A percentile compares a stretch with the other conserved stretches of the same genome.
phyloP scores from a whole-genome alignment of 345 rosid genomes.

The Bretschneidera sinensis region DNA sequence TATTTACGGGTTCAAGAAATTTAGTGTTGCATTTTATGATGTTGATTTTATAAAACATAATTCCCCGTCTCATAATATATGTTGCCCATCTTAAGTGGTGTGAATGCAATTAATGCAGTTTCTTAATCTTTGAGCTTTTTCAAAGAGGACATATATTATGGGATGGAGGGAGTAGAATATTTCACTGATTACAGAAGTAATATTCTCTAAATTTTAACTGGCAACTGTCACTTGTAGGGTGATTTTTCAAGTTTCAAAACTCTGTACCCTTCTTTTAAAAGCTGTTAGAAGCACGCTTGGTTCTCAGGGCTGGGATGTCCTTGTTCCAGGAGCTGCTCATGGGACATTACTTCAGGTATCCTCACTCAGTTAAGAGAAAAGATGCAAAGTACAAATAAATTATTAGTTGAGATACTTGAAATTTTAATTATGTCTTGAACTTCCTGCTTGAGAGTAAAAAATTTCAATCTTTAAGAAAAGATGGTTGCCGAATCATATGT shows the following conservation, averaged over 20 bases:
- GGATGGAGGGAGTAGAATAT: no score
- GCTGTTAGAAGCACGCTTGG: conserved; percentile 72
- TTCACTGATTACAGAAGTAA: not conserved
- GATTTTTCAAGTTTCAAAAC: conserved; percentile 90
- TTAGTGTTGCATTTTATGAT: not conserved
- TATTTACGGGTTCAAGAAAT: not conserved
- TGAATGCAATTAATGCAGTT: no score
- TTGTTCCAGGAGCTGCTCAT: conserved; percentile 77
- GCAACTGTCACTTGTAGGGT: conserved; percentile 43
- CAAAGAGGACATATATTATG: no score
- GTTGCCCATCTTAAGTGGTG: no score
- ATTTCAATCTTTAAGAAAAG: no score
- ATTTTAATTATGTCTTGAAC: no score
- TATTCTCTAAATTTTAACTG: conserved; percentile 17
- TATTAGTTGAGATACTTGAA: not conserved
- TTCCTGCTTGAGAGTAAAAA: no score
- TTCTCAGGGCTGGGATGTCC: conserved; percentile 96
- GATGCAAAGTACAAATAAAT: no score
- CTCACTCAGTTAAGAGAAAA: conserved; percentile 6
- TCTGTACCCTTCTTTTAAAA: conserved; percentile 79
- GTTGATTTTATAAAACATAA: no score
- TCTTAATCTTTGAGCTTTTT: no score
- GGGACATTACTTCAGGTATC: conserved; percentile 83
- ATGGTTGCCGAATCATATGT: no score
- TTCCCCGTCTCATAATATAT: no score